Evolutionary conservation across 495 filamentous ascomycete genomes (phyloP).

Genomic region (Sordaria brevicollis): DNA sequence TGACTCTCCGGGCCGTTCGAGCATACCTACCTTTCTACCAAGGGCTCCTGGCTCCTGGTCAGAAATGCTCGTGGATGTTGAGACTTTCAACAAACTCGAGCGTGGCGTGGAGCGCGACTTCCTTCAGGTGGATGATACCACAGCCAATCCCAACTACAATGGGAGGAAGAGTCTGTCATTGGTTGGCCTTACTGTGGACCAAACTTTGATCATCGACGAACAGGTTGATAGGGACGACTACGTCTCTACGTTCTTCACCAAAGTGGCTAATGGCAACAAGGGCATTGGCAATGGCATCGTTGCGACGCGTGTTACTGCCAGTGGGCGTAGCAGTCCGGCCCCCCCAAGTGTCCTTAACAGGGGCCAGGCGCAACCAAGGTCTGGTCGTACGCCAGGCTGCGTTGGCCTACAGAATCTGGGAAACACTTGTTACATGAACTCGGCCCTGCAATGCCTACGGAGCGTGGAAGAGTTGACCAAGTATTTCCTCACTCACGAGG

Average conservation of each 20-base stretch:
- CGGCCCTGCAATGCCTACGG: constrained; percentile 84
- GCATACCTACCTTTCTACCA: constrained; percentile 14
- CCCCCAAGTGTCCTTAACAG: constrained; percentile 46
- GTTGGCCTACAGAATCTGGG: constrained; percentile 84
- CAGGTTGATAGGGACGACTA: constrained; percentile 51
- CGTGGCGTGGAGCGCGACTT: constrained; percentile 60
- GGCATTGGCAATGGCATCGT: constrained; percentile 19
- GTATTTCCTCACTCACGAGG: constrained; percentile 72
- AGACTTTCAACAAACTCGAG: constrained; percentile 56
- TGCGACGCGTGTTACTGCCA: constrained; percentile 21
- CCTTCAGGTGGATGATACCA: constrained; percentile 60
- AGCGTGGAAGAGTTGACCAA: constrained; percentile 83
- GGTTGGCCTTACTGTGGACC: constrained; percentile 55
- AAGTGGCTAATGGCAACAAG: constrained; percentile 13
- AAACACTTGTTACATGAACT: constrained; percentile 99
- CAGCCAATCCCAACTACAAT: constrained; percentile 67
- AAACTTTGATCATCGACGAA: constrained; percentile 72
- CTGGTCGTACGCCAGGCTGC: constrained; percentile 55
- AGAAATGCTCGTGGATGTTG: constrained; percentile 61
- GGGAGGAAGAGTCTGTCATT: constrained; percentile 51
- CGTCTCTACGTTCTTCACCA: constrained; percentile 40
- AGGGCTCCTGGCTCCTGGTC: constrained; percentile 43
- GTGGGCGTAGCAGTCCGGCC: constrained; percentile 58
- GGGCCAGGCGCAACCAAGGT: constrained; percentile 51
- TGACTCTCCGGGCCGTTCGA: constrained; percentile 15